Conservation (phyloP, 2,329 filamentous ascomycete genomes). For the Scolecobasidium constrictum region DNA sequence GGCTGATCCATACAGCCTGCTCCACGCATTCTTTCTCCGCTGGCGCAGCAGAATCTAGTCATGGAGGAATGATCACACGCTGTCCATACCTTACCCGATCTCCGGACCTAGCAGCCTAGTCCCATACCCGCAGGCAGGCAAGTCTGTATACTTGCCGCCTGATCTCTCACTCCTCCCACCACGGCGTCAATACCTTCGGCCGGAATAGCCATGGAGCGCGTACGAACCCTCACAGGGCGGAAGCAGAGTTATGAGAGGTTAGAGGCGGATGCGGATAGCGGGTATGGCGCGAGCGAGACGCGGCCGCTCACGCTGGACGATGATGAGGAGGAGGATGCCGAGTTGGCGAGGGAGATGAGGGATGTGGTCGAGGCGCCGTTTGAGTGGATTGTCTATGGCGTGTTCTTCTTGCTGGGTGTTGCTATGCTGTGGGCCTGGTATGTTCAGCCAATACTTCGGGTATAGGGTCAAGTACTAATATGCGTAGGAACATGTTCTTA, state of each 20-base stretch:
- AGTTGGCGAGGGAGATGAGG: not conserved
- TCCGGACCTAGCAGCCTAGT: not conserved
- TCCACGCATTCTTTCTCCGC: not conserved
- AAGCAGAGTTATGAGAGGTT: slow-evolving; percentile 26
- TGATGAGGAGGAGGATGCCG: slow-evolving; percentile 13
- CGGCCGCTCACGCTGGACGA: slow-evolving; percentile 7
- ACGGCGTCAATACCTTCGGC: not conserved
- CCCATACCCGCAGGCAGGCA: no score
- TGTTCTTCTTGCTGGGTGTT: slow-evolving; percentile 77
- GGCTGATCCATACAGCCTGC: no score
- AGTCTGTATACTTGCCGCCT: not conserved
- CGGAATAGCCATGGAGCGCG: slow-evolving; percentile 21
- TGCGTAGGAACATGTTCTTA: slow-evolving; percentile 90
- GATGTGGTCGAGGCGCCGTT: slow-evolving; percentile 34
- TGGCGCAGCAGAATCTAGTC: not conserved
- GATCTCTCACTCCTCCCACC: not conserved
- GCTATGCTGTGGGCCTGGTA: slow-evolving; percentile 98
- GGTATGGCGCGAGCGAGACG: not conserved
- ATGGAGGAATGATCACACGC: not conserved
- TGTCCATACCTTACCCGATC: not conserved
- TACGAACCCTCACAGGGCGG: slow-evolving; percentile 21
- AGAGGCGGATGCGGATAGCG: slow-evolving; percentile 11
- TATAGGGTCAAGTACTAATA: no score
- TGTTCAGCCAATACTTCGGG: no score
- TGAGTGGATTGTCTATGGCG: slow-evolving; percentile 75